Base-by-base conservation (phyloP, 768 basidiomycete species). In the Trametes sanguinea region DNA sequence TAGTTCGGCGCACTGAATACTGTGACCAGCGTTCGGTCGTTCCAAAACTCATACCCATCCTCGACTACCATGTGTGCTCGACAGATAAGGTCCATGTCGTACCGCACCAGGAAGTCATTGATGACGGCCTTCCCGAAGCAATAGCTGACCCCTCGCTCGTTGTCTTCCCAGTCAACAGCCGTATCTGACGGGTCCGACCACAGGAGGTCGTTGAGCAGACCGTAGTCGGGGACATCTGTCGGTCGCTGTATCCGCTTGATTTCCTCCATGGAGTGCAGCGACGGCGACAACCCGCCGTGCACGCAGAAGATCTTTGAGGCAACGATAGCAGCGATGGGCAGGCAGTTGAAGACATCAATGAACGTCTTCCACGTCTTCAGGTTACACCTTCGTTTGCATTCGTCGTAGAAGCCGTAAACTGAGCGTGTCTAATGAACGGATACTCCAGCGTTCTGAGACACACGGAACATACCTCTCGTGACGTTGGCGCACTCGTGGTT, bases 281-380 rank as follows among this genome's bases (percentile, higher is more conserved):
- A 94, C 22, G 94, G 94, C 8, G 94, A 95, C 42, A 99, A 85
- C 17, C 97, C 95, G 35, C 94, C 93, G 70, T 99, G 97, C 13
- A 99, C 97, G 72, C 97, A 98, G 77, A 99, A 99, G 71, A 99
- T 99, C 81, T 99, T 99, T 69, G 94, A 94, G 7, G 96, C 97
- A 51, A 99, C 97, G 72, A 99, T 92, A 35, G 97, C 95, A 43
- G 96, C 95, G 71, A 99, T 98, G 52, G 97, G 97, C 11, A 99
- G 85, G 71, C 95, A 95, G 77, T 99, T 98, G 85, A 99, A 99
- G 61, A 98, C 96, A 78, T 99, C 97, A 75, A 98, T 93, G 76
- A 99, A 98, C 2, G 94, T 95, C 79, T 96, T 98, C 97, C 97
- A 99, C 30, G 93, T 95, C 80, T 98, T 99, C 83, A 98, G 94